These are phyloP conservation scores for Acorus calamus DNA, from an alignment of 106 monocot species.

Conservation along the genomic window DNA sequence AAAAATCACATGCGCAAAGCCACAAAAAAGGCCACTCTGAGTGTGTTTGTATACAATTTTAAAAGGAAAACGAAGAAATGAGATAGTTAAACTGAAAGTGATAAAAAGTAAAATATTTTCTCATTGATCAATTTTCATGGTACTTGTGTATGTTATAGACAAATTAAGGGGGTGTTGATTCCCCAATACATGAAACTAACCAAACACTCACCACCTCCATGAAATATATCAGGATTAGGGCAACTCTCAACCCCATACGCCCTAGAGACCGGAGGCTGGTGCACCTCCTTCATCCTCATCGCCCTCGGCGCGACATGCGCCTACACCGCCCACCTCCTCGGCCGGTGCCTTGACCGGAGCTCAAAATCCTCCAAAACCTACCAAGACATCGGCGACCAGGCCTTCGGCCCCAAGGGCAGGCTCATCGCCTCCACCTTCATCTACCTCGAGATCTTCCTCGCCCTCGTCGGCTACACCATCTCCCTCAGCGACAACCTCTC, in stretches of 20 bases:
- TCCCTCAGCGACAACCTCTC: constrained; percentile 68
- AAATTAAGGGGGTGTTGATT: neutral
- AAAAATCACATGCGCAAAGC: too few relatives aligned
- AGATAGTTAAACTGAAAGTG: too few relatives aligned
- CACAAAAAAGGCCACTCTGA: too few relatives aligned
- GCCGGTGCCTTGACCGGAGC: constrained; percentile 54
- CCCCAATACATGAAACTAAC: neutral
- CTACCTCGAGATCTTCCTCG: constrained; percentile 70
- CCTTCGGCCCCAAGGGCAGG: constrained; percentile 52
- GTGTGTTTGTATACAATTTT: too few relatives aligned
- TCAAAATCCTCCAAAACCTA: constrained; percentile 33
- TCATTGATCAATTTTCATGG: too few relatives aligned
- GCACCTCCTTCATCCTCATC: constrained; percentile 45
- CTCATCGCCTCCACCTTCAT: constrained; percentile 56
- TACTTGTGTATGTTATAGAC: too few relatives aligned
- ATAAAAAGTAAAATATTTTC: too few relatives aligned
- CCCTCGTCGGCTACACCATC: constrained; percentile 74
- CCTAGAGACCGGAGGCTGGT: constrained; percentile 75
- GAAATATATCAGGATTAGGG: constrained; percentile 40
- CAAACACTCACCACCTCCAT: neutral
- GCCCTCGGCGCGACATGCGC: constrained; percentile 54
- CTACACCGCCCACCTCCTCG: constrained; percentile 66
- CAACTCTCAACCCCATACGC: constrained; percentile 80
- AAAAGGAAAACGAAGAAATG: too few relatives aligned
- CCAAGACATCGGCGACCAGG: constrained; percentile 55